These are phyloP conservation scores for Phytophthora pinifolia DNA, from an alignment of 352 stramenopile species.

Conservation along the genomic window DNA sequence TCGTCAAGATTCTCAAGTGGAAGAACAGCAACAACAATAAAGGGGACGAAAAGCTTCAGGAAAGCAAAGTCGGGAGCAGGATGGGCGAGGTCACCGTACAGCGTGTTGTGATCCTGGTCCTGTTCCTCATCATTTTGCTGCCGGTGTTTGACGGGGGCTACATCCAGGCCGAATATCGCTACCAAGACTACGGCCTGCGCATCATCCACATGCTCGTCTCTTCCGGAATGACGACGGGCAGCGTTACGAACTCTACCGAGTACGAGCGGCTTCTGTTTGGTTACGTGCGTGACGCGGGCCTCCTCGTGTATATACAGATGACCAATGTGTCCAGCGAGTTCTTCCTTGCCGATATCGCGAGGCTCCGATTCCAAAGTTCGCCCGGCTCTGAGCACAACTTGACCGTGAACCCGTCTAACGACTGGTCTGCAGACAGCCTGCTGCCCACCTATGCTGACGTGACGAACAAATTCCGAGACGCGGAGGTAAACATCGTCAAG, in stretches of 20 bases:
- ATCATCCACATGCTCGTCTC: conserved; percentile 72
- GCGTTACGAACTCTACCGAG: conserved; percentile 36
- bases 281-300: conserved; percentile 63
- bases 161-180: conserved; percentile 71
- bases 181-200: conserved; percentile 84
- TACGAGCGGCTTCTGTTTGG: conserved; percentile 60
- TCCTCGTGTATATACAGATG: conserved; percentile 59
- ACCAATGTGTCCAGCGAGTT: conserved; percentile 48
- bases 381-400: conserved; percentile 47
- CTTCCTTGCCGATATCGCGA: conserved; percentile 33
- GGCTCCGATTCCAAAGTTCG: conserved; percentile 57
- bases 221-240: conserved; percentile 41
- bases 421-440: conserved; percentile 44
- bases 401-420: conserved; percentile 58
- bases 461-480: conserved; percentile 40
- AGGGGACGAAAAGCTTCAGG: conserved; percentile 41
- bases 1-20: conserved; percentile 88
- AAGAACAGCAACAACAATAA: conserved; percentile 68
- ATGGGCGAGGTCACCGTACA: conserved; percentile 89
- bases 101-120: conserved; percentile 87
- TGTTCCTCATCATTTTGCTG: conserved; percentile 90
- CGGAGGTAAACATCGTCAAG: conserved; percentile 76
- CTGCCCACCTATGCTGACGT: conserved; percentile 45
- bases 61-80: conserved; percentile 87
- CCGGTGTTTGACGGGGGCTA: conserved; percentile 86